Evolutionary conservation across 768 basidiomycete genomes (phyloP), one percentile per base, ranked within the genome.

Genomic region (Wakefieldia striispora): DNA sequence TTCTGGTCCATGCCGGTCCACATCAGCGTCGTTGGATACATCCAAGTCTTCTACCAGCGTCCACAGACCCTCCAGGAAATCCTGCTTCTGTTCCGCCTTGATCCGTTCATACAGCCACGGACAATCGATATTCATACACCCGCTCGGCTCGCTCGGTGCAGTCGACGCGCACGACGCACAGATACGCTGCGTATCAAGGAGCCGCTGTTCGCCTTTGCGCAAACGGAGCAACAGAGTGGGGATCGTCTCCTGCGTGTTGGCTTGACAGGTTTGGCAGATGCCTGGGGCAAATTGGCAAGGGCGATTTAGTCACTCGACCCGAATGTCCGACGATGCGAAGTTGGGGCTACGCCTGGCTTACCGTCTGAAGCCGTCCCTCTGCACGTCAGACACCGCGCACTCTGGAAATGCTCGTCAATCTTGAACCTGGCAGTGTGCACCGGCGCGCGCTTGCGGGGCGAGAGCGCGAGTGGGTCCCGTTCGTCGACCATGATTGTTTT

Each of bases 41-140:
- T 59, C 62, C 46, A 66, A 19, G 19, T 66, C 57, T 26, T 69
- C 65, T 6, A 75, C 53, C 13, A 75, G 23, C 27, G 56, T 63
- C 17, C 58, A 53, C 12, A 74, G 43, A 8, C 60, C 61, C 13
- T 64, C 63, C 20, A 73, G 45, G n/a, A 48, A 58, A 38, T 66
- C 68, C 6, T 53, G 39, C 49, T 69, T 74, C 51, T 64, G 59
- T 51, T 85, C 82, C 6, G 77, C 72, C 57, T 81, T 84, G 52
- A 77, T 80, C 31, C 91, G 74, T 26, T 84, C 79, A 57, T 82
- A 97, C 29, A 93, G 66, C 82, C 90, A 87, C 0, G 86, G 79
- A 63, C 95, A 98, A 61, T 97, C 93, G 40, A 90, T 71, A 8
- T 90, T 91, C 59, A 88, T 83, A 68, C 95, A 98, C 29, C 77